These are phyloP conservation scores for Russula olivacea DNA, from an alignment of 768 basidiomycete genomes.

Conservation along the genomic window DNA sequence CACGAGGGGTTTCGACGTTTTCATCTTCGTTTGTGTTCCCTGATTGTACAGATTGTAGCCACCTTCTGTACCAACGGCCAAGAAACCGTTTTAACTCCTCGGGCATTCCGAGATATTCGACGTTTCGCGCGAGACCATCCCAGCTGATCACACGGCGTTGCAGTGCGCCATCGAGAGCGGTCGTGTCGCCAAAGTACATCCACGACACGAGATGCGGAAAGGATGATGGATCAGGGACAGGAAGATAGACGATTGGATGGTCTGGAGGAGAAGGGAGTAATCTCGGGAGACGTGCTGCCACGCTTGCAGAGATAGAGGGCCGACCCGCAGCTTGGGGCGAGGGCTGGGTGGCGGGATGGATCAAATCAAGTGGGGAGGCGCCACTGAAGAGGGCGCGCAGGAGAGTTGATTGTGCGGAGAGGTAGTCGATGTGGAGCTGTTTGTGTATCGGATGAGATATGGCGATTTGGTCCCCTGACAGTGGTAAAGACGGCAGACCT, in stretches of 20 bases:
- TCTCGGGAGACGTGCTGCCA: conserved; percentile 50
- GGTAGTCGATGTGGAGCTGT: conserved; percentile 75
- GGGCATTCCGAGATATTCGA: conserved; percentile 78
- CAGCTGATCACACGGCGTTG: conserved; percentile 61
- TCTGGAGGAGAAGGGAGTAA: conserved; percentile 57
- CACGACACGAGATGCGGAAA: conserved; percentile 70
- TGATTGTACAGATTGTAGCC: conserved; percentile 37
- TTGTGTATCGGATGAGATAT: conserved; percentile 14
- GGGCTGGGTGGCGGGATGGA: conserved; percentile 34
- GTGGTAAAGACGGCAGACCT: conserved; percentile 38
- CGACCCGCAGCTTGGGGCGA: conserved; percentile 19
- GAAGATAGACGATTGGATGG: conserved; percentile 67
- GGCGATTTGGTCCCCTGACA: neutral
- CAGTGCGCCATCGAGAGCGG: conserved; percentile 61
- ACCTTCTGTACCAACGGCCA: conserved; percentile 65
- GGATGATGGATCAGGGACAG: conserved; percentile 67
- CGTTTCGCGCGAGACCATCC: conserved; percentile 86
- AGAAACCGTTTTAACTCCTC: conserved; percentile 73
- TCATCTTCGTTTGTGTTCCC: conserved; percentile 11
- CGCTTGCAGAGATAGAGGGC: conserved; percentile 37
- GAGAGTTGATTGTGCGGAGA: conserved; percentile 76
- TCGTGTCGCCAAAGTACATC: conserved; percentile 74
- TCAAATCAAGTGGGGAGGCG: conserved; percentile 53
- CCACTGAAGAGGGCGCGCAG: conserved; percentile 68
- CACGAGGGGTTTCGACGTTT: conserved; percentile 5